phyloP scores from a whole-genome alignment of 345 rosid genomes.

The Abelmoschus esculentus region DNA sequence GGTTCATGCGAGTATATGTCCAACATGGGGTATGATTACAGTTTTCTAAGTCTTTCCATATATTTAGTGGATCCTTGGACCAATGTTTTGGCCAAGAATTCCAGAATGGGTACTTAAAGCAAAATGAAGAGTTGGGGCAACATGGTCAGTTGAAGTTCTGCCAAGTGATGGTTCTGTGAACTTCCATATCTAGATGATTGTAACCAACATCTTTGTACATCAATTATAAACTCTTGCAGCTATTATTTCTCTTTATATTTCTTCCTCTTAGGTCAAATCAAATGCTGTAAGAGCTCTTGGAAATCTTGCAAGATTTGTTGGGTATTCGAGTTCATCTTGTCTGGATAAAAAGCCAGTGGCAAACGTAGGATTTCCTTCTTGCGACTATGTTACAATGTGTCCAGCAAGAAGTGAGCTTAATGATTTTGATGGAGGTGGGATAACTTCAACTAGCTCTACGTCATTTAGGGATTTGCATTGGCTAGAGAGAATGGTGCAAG shows the following conservation, averaged over 20 bases:
- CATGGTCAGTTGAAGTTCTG: background rate
- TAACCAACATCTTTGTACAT: background rate
- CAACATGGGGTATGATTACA: background rate
- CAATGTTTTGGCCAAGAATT: background rate
- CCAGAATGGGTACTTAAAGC: background rate
- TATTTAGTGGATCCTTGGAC: background rate
- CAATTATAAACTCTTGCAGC: background rate
- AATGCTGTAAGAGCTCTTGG: constrained; percentile 89
- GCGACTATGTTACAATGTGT: constrained; percentile 3
- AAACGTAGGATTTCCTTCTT: background rate
- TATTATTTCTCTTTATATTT: background rate
- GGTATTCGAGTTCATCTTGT: constrained; percentile 24
- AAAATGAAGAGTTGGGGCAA: background rate
- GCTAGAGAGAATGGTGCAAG: constrained; percentile 74
- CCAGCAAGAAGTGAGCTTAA: constrained; percentile 15
- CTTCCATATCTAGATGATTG: background rate
- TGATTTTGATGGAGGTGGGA: constrained; percentile 9
- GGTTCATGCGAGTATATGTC: background rate
- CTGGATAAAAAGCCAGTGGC: constrained; percentile 20
- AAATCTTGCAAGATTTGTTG: constrained; percentile 59
- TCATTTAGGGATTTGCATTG: constrained; percentile 30
- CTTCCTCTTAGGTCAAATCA: constrained; percentile 47
- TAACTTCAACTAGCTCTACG: constrained; percentile 14
- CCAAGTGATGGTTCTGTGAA: background rate
- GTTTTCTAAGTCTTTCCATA: background rate